Evolutionary conservation across 2,329 filamentous ascomycete species (phyloP).

Genomic region (Stemphylium lycopersici): DNA sequence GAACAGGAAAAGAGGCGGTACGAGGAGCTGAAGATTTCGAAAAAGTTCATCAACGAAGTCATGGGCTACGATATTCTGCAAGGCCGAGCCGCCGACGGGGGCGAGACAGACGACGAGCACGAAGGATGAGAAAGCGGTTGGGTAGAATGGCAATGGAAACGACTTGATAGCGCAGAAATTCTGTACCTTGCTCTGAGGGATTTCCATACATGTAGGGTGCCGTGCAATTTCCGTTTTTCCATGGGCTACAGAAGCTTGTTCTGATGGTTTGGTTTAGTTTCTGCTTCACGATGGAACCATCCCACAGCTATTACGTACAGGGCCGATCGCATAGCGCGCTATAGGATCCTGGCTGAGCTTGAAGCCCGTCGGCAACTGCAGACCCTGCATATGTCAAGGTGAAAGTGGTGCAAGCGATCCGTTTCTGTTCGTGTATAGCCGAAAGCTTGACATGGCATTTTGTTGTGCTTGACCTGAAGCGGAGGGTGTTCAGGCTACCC

Average conservation of each 20-base stretch:
- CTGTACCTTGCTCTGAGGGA: conserved; percentile 2
- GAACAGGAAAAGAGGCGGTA: conserved; percentile 37
- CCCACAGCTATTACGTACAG: conserved; percentile 30
- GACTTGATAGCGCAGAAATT: conserved; percentile 6
- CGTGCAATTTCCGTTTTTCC: conserved; percentile 19
- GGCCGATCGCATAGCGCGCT: conserved; percentile 21
- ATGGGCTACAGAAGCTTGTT: conserved; percentile 20
- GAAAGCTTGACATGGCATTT: conserved; percentile 9
- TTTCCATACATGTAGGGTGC: conserved; percentile 13
- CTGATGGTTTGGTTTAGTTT: conserved; percentile 19
- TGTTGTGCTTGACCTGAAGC: conserved; percentile 20
- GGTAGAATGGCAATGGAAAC: neutral
- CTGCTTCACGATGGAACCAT: conserved; percentile 19
- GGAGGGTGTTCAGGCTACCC: conserved; percentile 12
- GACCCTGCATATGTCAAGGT: conserved; percentile 9
- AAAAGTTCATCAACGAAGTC: conserved; percentile 44
- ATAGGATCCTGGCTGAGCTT: conserved; percentile 12
- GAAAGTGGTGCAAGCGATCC: conserved; percentile 10
- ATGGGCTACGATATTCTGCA: conserved; percentile 47
- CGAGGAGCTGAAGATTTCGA: conserved; percentile 34
- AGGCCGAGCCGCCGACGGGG: conserved; percentile 34
- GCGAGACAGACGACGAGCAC: conserved; percentile 33
- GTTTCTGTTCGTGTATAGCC: conserved; percentile 6
- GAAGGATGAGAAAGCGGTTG: conserved; percentile 14
- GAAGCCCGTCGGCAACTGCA: conserved; percentile 23